Base-by-base conservation (phyloP, 345 rosid genomes). In the rapeseed (Brassica napus) region DNA sequence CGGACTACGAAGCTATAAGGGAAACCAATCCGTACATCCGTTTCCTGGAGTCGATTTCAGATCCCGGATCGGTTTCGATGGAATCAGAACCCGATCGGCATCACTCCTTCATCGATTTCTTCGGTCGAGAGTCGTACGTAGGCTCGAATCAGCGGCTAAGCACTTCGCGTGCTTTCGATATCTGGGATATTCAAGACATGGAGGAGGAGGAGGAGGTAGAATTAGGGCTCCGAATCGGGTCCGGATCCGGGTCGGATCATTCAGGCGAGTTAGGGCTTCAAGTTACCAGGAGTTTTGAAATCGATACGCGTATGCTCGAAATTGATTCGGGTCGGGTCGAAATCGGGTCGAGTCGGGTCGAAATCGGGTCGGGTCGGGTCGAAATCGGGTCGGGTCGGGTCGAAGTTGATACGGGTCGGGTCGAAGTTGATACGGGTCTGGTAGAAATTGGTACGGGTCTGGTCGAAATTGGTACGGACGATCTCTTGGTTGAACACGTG, bases 201-300 rank as follows among this genome's bases (percentile, higher is more conserved):
- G 75, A 69, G 47, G 63, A 62, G 31, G 63, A 62, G 31, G 74
- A 70, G 31, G 74, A 70, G 35, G 10, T 71, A 9, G 81, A 63
- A 18, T 68, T 82, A 77, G 75, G 68, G 12, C 78, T 77, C 6
- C 32, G 84, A n/a, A 37, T 76, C 59, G 81, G 79, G 24, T 55
- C 47, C 2, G 80, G 59, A 1, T 69, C 74, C 7, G 68, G 80
- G 35, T 68, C 78, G 18, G 72, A 37, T 69, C 80, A 63, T 54
- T 71, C 35, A 12, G 71, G 39, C 37, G 42, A 35, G 55, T 23
- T 28, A 28, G 78, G 81, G 26, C 58, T 79, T 39, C 72, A 81
- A 52, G 78, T 78, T 31, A 71, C 55, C 21, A 75, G 55, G 82
- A 70, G 73, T 78, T 65, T 28, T 3, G 80, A 70, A 35, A 54